These are phyloP conservation scores for Lactuca sativa DNA, from an alignment of 129 eudicot genomes.

Conservation along the genomic window DNA sequence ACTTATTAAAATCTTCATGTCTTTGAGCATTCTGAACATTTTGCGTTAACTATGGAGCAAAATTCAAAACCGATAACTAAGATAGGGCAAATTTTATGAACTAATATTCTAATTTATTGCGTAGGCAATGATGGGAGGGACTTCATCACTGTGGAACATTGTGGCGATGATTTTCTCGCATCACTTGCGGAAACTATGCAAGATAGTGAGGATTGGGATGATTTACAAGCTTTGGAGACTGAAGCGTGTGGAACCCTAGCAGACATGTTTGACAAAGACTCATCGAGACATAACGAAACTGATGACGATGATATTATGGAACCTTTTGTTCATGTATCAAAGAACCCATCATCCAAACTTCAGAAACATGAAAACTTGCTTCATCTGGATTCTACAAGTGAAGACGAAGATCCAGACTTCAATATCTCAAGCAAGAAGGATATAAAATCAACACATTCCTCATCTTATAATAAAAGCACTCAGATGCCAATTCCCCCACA, in stretches of 20 bases:
- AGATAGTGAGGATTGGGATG: conserved; percentile 95
- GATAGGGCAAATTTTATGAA: not conserved
- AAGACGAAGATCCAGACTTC: conserved; percentile 51
- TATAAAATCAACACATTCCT: conserved; percentile 18
- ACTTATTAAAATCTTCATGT: conserved; percentile 2
- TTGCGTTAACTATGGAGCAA: not conserved
- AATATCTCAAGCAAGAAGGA: conserved; percentile 31
- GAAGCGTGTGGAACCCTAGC: conserved; percentile 84
- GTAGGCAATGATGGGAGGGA: conserved; percentile 89
- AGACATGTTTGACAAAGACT: conserved; percentile 60
- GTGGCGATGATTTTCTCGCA: conserved; percentile 94
- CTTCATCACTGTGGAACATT: conserved; percentile 87
- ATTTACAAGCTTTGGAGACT: conserved; percentile 76
- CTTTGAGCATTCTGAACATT: conserved; percentile 6
- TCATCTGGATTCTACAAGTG: conserved; percentile 76
- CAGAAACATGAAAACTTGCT: conserved; percentile 42
- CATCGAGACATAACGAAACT: conserved; percentile 21
- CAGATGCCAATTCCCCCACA: conserved; percentile 18
- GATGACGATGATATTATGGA: conserved; percentile 28
- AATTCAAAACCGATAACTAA: not conserved
- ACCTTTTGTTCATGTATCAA: conserved; percentile 40
- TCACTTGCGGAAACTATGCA: conserved; percentile 83
- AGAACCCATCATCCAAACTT: conserved; percentile 52
- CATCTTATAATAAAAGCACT: conserved; percentile 30
- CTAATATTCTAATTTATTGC: conserved; percentile 4